A percentile compares a stretch with the other conserved stretches of the same genome.
phyloP scores from a whole-genome alignment of 768 basidiomycete species.

The Amanita inopinata region DNA sequence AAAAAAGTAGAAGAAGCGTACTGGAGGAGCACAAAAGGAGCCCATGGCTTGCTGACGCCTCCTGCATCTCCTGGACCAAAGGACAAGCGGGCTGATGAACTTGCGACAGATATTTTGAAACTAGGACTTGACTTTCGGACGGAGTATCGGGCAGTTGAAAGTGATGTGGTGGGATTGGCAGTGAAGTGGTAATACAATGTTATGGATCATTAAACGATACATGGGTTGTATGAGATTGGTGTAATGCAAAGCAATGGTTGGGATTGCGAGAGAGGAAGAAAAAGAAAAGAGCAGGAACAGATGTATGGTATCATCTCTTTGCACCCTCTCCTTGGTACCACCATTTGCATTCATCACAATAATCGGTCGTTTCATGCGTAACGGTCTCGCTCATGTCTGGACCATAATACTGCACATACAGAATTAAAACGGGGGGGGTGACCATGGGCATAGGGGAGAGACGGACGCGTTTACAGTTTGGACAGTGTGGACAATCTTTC shows the following conservation, averaged over 20 bases:
- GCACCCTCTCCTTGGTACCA: constrained; percentile 44
- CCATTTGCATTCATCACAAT: constrained; percentile 49
- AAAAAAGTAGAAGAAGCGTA: constrained; percentile 74
- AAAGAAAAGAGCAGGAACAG: constrained; percentile 7
- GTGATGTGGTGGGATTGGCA: constrained; percentile 67
- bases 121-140: constrained; percentile 46
- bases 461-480: constrained; percentile 36
- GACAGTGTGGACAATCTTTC: constrained; percentile 27
- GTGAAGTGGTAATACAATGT: constrained; percentile 53
- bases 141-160: constrained; percentile 76
- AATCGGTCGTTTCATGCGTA: constrained; percentile 37
- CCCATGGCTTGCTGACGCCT: neutral
- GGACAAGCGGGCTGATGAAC: neutral
- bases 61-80: no score
- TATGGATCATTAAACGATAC: neutral
- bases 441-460: constrained; percentile 4
- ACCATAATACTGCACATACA: constrained; percentile 45
- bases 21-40: constrained; percentile 38
- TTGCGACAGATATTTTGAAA: constrained; percentile 26
- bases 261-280: constrained; percentile 3
- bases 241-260: no score
- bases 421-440: constrained; percentile 8
- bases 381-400: constrained; percentile 62
- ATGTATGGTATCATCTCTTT: constrained; percentile 18
- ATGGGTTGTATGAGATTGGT: constrained; percentile 7